A percentile compares a stretch with the other conserved stretches of the same genome.
These are phyloP conservation scores for Carex scoparia DNA, from an alignment of 176 grass and related monocot species.

Conservation along the genomic window DNA sequence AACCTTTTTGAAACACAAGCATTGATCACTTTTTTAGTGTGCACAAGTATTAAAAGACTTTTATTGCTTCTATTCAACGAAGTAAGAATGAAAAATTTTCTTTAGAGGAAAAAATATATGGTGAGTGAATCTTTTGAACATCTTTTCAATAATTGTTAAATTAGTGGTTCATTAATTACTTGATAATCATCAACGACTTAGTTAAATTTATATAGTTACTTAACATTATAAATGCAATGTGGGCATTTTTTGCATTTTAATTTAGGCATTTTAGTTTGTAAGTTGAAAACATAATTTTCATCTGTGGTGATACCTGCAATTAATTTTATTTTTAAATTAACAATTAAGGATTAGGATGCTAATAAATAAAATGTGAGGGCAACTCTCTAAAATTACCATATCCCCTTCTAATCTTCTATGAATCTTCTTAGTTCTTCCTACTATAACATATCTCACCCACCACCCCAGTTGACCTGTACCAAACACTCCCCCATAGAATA, in stretches of 20 bases:
- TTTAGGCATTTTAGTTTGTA: background rate
- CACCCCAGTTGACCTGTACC: conserved; percentile 30
- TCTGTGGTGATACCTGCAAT: background rate
- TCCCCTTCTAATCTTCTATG: conserved; percentile 9
- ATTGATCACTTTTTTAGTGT: background rate
- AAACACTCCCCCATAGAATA: conserved; percentile 12
- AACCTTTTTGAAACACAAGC: background rate
- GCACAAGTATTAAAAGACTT: background rate
- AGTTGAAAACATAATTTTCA: background rate
- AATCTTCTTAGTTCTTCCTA: background rate
- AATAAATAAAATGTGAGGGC: background rate
- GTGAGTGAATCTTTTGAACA: background rate
- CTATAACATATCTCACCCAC: background rate
- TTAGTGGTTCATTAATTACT: background rate
- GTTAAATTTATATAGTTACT: background rate
- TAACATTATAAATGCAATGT: background rate
- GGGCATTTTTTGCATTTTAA: background rate
- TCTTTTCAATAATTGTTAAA: background rate
- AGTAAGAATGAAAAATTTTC: background rate
- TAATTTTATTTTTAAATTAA: background rate
- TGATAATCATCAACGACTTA: background rate
- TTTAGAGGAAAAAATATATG: background rate
- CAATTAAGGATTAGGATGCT: background rate
- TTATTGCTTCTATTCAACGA: background rate
- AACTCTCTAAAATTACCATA: background rate